Percentiles rank a stretch among this genome's conserved stretches.
Evolutionary conservation across 1,284 basidiomycete species (phyloP).

Genomic region (Tilletia setariae): DNA sequence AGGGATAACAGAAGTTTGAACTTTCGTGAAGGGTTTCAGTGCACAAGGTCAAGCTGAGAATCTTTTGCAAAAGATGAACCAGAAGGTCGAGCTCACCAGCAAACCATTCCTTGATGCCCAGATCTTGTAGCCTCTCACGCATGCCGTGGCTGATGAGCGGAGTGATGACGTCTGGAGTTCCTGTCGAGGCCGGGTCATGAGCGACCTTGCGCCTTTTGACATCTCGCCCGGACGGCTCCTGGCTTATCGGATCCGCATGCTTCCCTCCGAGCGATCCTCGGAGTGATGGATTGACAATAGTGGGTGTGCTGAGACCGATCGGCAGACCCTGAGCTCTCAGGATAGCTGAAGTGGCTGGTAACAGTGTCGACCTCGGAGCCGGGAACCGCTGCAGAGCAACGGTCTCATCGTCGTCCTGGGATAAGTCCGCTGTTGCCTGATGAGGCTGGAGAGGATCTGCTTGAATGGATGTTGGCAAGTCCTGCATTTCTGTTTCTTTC

Average conservation of each 20-base stretch:
- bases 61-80: not conserved
- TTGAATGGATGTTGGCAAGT: not conserved
- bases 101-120: constrained; percentile 51
- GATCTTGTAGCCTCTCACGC: constrained; percentile 14
- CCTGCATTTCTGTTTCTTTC: too few relatives aligned
- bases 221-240: too few relatives aligned
- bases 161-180: not conserved
- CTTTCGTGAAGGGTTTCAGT: constrained; percentile 56
- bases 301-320: constrained; percentile 34
- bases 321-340: constrained; percentile 46
- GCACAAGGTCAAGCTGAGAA: not conserved
- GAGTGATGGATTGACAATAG: constrained; percentile 34
- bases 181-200: not conserved
- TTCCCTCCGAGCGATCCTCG: constrained; percentile 25
- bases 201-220: too few relatives aligned
- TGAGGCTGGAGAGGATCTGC: not conserved
- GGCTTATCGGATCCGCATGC: not conserved
- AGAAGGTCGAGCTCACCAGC: constrained; percentile 25
- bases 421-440: not conserved
- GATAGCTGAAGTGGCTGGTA: constrained; percentile 17
- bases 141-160: constrained; percentile 13
- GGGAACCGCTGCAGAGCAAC: not conserved
- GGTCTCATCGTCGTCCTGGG: not conserved
- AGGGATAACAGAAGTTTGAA: constrained; percentile 78
- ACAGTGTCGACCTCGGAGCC: not conserved